Percentiles rank a stretch among this genome's conserved stretches.
Evolutionary conservation across 495 filamentous ascomycete genomes (phyloP).

Genomic region (Penicillium tannophilum): DNA sequence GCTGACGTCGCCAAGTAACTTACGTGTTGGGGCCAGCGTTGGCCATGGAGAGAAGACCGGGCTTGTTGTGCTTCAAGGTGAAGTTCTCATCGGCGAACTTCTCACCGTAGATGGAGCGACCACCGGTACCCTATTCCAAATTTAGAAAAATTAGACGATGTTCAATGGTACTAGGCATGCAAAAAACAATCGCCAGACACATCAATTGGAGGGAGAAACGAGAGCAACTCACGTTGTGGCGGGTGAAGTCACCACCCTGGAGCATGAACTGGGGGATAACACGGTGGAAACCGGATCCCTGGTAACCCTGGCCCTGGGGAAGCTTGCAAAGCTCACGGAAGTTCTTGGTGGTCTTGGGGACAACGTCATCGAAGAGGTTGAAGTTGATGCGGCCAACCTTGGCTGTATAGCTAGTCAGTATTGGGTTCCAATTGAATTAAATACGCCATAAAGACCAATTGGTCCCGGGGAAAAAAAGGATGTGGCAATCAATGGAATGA

Average conservation of each 20-base stretch:
- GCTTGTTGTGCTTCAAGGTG: conserved; percentile 74
- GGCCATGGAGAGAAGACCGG: conserved; percentile 94
- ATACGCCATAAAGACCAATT: neutral
- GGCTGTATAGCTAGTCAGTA: conserved; percentile 46
- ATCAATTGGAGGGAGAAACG: neutral
- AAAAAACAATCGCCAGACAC: neutral
- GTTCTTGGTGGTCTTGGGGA: conserved; percentile 94
- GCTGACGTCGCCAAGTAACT: conserved; percentile 25
- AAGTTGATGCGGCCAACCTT: conserved; percentile 85
- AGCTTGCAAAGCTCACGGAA: conserved; percentile 96
- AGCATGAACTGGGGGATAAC: conserved; percentile 99
- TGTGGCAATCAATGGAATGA: conserved; percentile 7
- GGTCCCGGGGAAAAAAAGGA: neutral
- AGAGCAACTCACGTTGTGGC: conserved; percentile 72
- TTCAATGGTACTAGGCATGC: neutral
- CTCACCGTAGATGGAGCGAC: conserved; percentile 94
- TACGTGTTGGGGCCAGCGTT: conserved; percentile 90
- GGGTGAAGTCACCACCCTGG: conserved; percentile 98
- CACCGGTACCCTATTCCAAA: conserved; percentile 69
- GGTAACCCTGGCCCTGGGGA: conserved; percentile 87
- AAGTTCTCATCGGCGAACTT: conserved; percentile 99
- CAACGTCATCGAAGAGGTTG: conserved; percentile 81
- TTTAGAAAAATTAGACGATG: conserved; percentile 10
- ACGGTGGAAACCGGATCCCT: conserved; percentile 89
- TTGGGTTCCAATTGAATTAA: conserved; percentile 8